These are phyloP conservation scores for Eucalyptus cloeziana DNA, from an alignment of 345 rosid species.

Conservation along the genomic window DNA sequence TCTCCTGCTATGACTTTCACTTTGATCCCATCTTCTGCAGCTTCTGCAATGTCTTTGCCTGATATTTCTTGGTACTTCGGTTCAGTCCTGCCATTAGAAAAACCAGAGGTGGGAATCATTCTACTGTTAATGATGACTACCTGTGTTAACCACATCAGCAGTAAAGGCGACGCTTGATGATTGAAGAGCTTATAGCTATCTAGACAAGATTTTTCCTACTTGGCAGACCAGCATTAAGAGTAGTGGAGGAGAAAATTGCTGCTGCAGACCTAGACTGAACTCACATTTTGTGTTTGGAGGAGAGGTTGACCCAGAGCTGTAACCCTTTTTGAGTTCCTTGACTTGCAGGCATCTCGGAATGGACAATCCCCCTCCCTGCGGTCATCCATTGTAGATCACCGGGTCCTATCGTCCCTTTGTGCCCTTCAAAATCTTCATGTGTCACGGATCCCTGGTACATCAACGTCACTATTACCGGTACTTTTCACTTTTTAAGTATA, in stretches of 20 bases:
- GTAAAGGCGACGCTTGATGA: not conserved
- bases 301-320: conserved; percentile 87
- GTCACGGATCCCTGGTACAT: conserved; percentile 42
- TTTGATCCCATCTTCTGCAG: conserved; percentile 42
- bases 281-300: conserved; percentile 73
- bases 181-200: not conserved
- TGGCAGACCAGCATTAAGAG: accelerated
- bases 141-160: not conserved
- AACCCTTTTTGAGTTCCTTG: conserved; percentile 74
- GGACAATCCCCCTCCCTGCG: conserved; percentile 92
- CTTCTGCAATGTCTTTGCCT: conserved; percentile 54
- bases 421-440: conserved; percentile 91
- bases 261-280: not conserved
- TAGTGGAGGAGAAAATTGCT: not conserved
- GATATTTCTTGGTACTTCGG: conserved; percentile 77
- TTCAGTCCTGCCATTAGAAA: conserved; percentile 35
- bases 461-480: not conserved
- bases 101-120: not conserved
- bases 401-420: conserved; percentile 59
- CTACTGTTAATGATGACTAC: not conserved
- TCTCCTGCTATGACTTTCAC: conserved; percentile 88
- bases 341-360: conserved; percentile 87
- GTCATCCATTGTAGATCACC: conserved; percentile 99
- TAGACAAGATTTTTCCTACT: not conserved
- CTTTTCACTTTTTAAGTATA: not conserved